These are phyloP conservation scores for Pythium inflatum DNA, from an alignment of 352 stramenopile species.

Conservation along the genomic window DNA sequence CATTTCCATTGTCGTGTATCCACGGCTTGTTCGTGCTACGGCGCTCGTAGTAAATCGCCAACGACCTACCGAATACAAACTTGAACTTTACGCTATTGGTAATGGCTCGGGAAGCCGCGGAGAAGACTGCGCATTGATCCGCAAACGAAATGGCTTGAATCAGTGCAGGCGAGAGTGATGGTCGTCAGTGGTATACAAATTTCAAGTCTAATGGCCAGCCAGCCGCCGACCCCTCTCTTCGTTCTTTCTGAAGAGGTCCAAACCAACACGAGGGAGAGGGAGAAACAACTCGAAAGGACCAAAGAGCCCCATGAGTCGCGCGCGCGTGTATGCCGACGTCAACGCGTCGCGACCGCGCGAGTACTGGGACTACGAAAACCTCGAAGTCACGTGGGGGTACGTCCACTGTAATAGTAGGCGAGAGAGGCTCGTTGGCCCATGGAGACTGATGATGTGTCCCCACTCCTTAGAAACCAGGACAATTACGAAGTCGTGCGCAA, in stretches of 20 bases:
- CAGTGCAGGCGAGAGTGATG: conserved; percentile 16
- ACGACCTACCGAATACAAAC: neutral
- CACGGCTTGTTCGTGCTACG: too few relatives aligned
- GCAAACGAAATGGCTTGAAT: too few relatives aligned
- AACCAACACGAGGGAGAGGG: neutral
- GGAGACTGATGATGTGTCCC: too few relatives aligned
- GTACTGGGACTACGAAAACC: conserved; percentile 99
- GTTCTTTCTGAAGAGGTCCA: conserved; percentile 22
- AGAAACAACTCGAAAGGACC: neutral
- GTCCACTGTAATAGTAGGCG: conserved; percentile 10
- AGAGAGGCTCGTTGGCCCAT: too few relatives aligned
- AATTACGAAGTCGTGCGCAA: conserved; percentile 99
- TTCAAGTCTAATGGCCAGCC: conserved; percentile 10
- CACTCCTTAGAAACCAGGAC: conserved; percentile 92
- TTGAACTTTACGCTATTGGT: neutral
- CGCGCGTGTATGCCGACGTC: conserved; percentile 93
- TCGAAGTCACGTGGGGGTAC: conserved; percentile 96
- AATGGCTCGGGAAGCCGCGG: too few relatives aligned
- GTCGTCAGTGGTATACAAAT: conserved; percentile 14
- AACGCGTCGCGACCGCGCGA: conserved; percentile 96
- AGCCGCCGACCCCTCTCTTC: neutral
- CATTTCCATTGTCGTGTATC: too few relatives aligned
- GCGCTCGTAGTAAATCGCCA: too few relatives aligned
- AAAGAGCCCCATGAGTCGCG: conserved; percentile 54
- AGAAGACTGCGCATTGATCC: too few relatives aligned